These are phyloP conservation scores for Cytospora piceicola DNA, from an alignment of 2,329 filamentous ascomycete genomes.

Conservation along the genomic window DNA sequence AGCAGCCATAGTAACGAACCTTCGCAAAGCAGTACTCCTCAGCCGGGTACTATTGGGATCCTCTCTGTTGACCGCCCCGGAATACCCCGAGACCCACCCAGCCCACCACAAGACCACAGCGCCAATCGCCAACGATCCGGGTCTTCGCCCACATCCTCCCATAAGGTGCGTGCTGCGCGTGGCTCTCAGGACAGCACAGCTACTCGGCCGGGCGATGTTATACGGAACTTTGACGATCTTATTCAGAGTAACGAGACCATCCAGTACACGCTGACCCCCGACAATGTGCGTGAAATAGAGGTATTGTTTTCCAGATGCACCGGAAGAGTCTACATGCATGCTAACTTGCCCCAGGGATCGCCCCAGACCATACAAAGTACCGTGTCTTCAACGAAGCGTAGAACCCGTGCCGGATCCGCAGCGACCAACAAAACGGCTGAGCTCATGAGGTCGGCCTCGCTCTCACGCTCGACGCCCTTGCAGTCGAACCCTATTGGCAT, in stretches of 20 bases:
- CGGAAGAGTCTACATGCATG: background rate
- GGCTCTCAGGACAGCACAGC: conserved; percentile 61
- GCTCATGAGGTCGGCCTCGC: conserved; percentile 40
- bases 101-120: conserved; percentile 31
- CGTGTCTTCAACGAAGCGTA: conserved; percentile 45
- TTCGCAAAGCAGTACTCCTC: conserved; percentile 22
- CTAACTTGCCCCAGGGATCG: conserved; percentile 25
- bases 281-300: conserved; percentile 77
- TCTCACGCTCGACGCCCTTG: conserved; percentile 43
- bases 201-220: conserved; percentile 59
- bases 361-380: conserved; percentile 37
- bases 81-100: conserved; percentile 37
- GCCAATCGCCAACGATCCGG: conserved; percentile 48
- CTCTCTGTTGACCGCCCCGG: conserved; percentile 45
- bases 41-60: conserved; percentile 42
- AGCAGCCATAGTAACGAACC: conserved; percentile 33
- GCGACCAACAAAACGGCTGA: conserved; percentile 47
- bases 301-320: conserved; percentile 50
- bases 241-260: conserved; percentile 83
- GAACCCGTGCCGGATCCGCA: conserved; percentile 55
- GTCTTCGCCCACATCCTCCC: conserved; percentile 55
- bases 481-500: conserved; percentile 41
- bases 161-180: conserved; percentile 57
- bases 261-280: conserved; percentile 79
- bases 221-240: conserved; percentile 74